Base-by-base conservation (phyloP, 805 yeast species). In the Lipomyces sp. region DNA sequence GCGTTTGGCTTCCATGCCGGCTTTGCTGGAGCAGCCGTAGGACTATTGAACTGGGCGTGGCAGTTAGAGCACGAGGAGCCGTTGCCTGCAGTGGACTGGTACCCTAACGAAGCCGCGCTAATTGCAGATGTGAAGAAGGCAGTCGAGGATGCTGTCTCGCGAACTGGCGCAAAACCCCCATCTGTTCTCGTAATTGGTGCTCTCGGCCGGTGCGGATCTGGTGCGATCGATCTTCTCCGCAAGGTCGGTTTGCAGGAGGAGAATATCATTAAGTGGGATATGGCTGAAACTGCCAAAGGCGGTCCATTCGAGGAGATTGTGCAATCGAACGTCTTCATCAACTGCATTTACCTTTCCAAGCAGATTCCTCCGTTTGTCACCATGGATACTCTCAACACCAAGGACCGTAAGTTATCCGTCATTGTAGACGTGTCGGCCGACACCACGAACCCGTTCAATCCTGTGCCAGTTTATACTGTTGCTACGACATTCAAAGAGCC, bases 1-100 rank as follows among this genome's bases (percentile, higher is more conserved):
- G 99, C 99, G 7, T 95, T 95, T 77, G 99, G 99, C n/a, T 95
- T 86, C 83, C 94, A 94, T 78, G 99, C 99, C 56, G 99, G 99
- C n/a, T 95, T 95, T 78, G 99, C 98, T 5, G 99, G 99, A 75
- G 99, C 99, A 45, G 99, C 99, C 42, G 80, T 95, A 64, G 99
- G 99, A 75, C 83, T 94, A 60, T 86, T 86, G 78, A 97, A 92
- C 79, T 95, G 98, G 97, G 90, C 96, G 60, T 89, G 90, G 81
- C 94, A 94, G 79, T 94, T 90, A 78, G 79, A 87, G 50, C 88
- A 90, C 77, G 91, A 87, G 74, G 76, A 73, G 57, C 87, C 91
- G 71, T 82, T 95, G 73, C 90, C 90, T 51, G 91, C 92, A 62
- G 90, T 93, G 54, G 75, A 86, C 39, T 96, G 98, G 55, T 94